Evolutionary conservation across 2,329 filamentous ascomycete species (phyloP), one percentile per base, ranked within the genome.

Genomic region (Bipolaris sorokiniana): DNA sequence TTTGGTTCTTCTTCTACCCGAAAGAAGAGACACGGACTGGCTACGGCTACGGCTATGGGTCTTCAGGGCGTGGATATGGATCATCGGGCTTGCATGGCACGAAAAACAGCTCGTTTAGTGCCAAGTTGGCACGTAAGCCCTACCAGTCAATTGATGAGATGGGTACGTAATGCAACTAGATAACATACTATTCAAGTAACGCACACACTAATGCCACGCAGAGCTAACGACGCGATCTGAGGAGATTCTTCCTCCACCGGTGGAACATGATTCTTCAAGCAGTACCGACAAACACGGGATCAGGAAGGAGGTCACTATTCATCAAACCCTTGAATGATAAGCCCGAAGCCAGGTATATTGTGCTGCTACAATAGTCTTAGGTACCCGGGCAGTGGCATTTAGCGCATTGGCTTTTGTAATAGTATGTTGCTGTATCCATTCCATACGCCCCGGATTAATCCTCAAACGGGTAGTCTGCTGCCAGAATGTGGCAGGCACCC

Each of bases 81-180:
- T 61, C 60, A 23, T 68, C 62, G 31, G 58, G 47, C 36, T 40
- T 55, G 20, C 55, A 53, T 18, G 62, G 60, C 15, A 47, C 26
- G 7, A 65, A 57, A 42, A 54, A 46, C 22, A 59, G 49, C 13
- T 56, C 57, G 10, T 61, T 61, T 23, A 58, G 54, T 15, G 38
- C 31, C 18, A 66, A 58, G 23, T 45, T 56, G n/a, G 36, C 36
- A 13, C 55, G 60, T 26, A 64, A 62, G 33, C 63, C 60, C 16
- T 66, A 69, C 54, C 44, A 55, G 28, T 63, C 67, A 37, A 54
- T 66, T 34, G 65, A 67, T 16, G 66, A 69, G 37, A 20, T 69
- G n/a, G 52, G 52, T 50, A 50, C 31, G 52, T 45, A 38, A 38
- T 42, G 20, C 9, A 16, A 11, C 7, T n/a, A 5, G n/a, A 54